These are phyloP conservation scores for Jackrogersella minutella DNA, from an alignment of 495 filamentous ascomycete genomes.

Conservation along the genomic window DNA sequence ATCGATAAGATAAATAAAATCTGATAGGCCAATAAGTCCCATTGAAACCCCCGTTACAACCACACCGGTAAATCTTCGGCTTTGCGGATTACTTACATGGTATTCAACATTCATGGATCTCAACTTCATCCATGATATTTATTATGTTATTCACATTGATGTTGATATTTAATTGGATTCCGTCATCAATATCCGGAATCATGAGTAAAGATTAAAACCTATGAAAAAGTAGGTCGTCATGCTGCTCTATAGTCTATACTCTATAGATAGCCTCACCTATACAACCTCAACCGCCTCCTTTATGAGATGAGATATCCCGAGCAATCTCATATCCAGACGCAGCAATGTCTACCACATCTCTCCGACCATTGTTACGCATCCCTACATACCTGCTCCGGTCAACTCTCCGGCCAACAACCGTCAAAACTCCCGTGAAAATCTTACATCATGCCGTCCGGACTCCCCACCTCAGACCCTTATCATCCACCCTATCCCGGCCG, in stretches of 20 bases:
- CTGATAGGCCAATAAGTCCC: slow-evolving; percentile 27
- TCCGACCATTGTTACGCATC: no score
- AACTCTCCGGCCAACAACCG: not conserved
- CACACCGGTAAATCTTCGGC: slow-evolving; percentile 22
- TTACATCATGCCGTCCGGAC: not conserved
- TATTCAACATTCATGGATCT: not conserved
- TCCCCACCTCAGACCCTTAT: not conserved
- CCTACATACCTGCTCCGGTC: not conserved
- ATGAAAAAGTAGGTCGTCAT: not conserved
- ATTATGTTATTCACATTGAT: not conserved
- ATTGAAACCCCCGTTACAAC: not conserved
- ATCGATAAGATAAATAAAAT: slow-evolving; percentile 44
- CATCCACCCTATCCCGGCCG: not conserved
- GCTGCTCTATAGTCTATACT: not conserved
- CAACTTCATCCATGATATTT: not conserved
- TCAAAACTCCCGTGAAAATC: not conserved
- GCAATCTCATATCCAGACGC: no score
- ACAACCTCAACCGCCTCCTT: not conserved
- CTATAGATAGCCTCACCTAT: not conserved
- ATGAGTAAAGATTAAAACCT: not conserved
- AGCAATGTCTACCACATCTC: not conserved
- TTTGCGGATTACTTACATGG: not conserved
- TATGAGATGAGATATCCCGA: not conserved
- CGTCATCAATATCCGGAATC: not conserved
- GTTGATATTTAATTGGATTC: not conserved